Evolutionary conservation across 768 basidiomycete genomes (phyloP).

Genomic region (Naematelia encephala): DNA sequence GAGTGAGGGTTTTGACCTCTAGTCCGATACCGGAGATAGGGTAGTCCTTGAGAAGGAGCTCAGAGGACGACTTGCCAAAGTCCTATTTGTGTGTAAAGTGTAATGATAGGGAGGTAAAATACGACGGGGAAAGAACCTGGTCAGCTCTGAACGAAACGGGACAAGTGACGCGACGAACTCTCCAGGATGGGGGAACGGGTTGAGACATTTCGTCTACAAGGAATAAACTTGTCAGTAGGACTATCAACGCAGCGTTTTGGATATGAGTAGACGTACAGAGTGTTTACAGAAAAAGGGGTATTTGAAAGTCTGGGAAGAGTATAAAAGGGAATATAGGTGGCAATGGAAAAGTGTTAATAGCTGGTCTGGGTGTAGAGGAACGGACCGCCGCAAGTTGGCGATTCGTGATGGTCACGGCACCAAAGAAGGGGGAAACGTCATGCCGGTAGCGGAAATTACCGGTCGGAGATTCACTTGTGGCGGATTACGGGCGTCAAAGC

Average conservation of each 20-base stretch:
- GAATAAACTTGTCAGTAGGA: conserved; percentile 7
- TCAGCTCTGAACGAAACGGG: not conserved
- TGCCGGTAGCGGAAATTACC: no score
- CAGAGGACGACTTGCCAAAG: conserved; percentile 88
- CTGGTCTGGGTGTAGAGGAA: no score
- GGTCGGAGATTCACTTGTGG: no score
- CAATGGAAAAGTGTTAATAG: conserved; percentile 8
- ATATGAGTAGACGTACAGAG: conserved; percentile 5
- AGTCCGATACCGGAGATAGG: conserved; percentile 60
- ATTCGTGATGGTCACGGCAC: no score
- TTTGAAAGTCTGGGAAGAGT: not conserved
- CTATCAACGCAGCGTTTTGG: not conserved
- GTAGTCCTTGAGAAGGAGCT: conserved; percentile 90
- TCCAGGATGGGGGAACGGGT: conserved; percentile 96
- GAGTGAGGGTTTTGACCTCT: conserved; percentile 55
- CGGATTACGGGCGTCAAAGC: no score
- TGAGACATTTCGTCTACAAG: conserved; percentile 61
- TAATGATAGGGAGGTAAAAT: conserved; percentile 9
- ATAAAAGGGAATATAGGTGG: not conserved
- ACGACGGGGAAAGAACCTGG: conserved; percentile 1
- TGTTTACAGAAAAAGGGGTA: not conserved
- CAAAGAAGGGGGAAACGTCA: no score
- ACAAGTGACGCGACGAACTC: conserved; percentile 56
- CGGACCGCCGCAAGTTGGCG: no score
- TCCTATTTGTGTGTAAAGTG: conserved; percentile 30